Percentiles rank a stretch among this genome's conserved stretches.
Evolutionary conservation across 2,329 filamentous ascomycete genomes (phyloP).

Genomic region (Calonectria henricotiae): DNA sequence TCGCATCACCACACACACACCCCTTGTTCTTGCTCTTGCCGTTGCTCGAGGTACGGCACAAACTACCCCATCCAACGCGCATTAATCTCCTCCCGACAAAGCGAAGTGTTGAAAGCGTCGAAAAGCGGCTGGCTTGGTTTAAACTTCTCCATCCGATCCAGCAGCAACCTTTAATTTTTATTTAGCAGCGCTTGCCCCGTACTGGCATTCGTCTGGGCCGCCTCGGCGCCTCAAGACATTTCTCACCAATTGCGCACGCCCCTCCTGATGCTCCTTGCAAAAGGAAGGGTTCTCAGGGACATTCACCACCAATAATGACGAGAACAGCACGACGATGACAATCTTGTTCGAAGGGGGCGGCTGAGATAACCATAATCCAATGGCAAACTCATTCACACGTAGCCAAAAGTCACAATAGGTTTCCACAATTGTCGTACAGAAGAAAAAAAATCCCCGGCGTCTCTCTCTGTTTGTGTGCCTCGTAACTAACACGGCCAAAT

Average conservation of each 20-base stretch:
- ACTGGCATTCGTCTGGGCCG: slow-evolving; percentile 8
- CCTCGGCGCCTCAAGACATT: slow-evolving; percentile 10
- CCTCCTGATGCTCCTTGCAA: slow-evolving; percentile 19
- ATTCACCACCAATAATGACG: not conserved
- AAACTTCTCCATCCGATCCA: slow-evolving; percentile 23
- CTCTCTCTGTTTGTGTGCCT: not conserved
- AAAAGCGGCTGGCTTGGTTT: slow-evolving; percentile 18
- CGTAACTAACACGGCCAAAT: not conserved
- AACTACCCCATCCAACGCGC: slow-evolving; percentile 24
- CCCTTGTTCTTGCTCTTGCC: not conserved
- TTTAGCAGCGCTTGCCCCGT: slow-evolving; percentile 21
- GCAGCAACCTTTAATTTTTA: slow-evolving; percentile 10
- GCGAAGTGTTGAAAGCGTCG: slow-evolving; percentile 14
- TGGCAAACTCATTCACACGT: not conserved
- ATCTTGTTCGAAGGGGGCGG: not conserved
- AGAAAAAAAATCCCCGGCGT: not conserved
- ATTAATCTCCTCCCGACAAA: slow-evolving; percentile 16
- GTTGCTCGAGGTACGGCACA: not conserved
- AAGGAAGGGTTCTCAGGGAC: slow-evolving; percentile 10
- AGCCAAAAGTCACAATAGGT: not conserved
- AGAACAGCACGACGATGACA: slow-evolving; percentile 5
- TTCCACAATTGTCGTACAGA: not conserved
- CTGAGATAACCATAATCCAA: slow-evolving; percentile 8
- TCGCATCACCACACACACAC: slow-evolving; percentile 20
- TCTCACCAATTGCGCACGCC: slow-evolving; percentile 8